Conservation (phyloP, 345 rosid genomes). For the Aurinia saxatilis region DNA sequence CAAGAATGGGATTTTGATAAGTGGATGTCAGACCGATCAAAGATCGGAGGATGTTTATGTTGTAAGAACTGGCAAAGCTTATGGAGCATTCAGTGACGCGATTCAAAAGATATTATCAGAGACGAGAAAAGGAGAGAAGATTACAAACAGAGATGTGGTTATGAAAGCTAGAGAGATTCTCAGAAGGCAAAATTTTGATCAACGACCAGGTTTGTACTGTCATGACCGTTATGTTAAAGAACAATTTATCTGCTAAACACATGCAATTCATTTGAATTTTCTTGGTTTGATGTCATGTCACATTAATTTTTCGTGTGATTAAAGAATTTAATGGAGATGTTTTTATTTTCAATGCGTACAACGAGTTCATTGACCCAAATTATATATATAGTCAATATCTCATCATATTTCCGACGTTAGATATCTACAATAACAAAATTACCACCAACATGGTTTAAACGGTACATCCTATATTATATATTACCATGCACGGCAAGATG, state of each 20-base stretch:
- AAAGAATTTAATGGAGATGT: too few species aligned
- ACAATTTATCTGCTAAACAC: conserved; percentile 32
- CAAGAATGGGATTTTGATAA: conserved; percentile 12
- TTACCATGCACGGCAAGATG: too few species aligned
- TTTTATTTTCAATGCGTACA: too few species aligned
- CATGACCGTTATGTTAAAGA: conserved; percentile 30
- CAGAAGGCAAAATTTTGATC: conserved; percentile 37
- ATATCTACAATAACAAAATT: too few species aligned
- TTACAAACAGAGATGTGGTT: conserved; percentile 23
- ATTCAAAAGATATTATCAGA: conserved; percentile 27
- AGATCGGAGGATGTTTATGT: conserved; percentile 22
- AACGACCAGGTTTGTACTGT: conserved; percentile 55
- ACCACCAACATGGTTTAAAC: too few species aligned
- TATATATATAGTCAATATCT: too few species aligned
- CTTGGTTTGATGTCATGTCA: background rate
- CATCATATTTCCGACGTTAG: too few species aligned
- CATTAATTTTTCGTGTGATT: too few species aligned
- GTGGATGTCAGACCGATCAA: conserved; percentile 28
- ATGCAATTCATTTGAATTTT: background rate
- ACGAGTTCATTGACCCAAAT: too few species aligned
- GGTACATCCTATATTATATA: too few species aligned
- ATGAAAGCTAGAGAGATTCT: conserved; percentile 37
- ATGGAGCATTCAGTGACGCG: conserved; percentile 25
- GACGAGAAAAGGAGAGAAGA: background rate
- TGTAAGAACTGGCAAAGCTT: conserved; percentile 15